phyloP scores from a whole-genome alignment of 129 eudicot species.

The Artemisia argyi region DNA sequence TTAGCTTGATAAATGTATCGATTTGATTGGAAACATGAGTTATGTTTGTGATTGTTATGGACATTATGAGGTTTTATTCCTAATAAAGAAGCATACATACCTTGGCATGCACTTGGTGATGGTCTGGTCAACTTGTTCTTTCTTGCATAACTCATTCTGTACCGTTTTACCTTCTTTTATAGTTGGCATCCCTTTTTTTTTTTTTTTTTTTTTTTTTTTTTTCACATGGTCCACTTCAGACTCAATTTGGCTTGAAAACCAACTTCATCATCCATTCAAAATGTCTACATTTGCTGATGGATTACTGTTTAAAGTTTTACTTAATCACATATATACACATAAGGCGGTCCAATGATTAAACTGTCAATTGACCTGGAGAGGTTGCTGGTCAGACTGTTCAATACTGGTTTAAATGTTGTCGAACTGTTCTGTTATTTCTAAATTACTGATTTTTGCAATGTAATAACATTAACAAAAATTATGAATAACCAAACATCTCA shows the following conservation, averaged over 20 bases:
- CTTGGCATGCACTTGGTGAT: neutral
- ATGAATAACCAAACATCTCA: too few relatives aligned
- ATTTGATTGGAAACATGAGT: neutral
- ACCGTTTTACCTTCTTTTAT: neutral
- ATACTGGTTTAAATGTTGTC: too few relatives aligned
- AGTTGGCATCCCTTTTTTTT: neutral
- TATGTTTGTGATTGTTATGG: constrained; percentile 12
- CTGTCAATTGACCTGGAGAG: neutral
- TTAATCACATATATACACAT: neutral
- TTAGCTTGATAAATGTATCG: neutral
- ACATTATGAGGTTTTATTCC: neutral
- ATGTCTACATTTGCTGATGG: neutral
- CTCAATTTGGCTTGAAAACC: neutral
- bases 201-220: neutral
- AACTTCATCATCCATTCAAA: neutral
- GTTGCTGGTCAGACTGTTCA: neutral
- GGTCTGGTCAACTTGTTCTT: constrained; percentile 10
- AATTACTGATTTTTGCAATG: too few relatives aligned
- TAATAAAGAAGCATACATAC: neutral
- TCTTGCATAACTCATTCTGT: neutral
- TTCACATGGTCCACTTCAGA: constrained; percentile 12
- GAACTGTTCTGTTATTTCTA: too few relatives aligned
- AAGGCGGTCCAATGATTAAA: neutral
- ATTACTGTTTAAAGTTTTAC: neutral
- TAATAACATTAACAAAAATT: too few relatives aligned